Evolutionary conservation across 495 filamentous ascomycete species (phyloP).

Genomic region (Xylaria intraflava): DNA sequence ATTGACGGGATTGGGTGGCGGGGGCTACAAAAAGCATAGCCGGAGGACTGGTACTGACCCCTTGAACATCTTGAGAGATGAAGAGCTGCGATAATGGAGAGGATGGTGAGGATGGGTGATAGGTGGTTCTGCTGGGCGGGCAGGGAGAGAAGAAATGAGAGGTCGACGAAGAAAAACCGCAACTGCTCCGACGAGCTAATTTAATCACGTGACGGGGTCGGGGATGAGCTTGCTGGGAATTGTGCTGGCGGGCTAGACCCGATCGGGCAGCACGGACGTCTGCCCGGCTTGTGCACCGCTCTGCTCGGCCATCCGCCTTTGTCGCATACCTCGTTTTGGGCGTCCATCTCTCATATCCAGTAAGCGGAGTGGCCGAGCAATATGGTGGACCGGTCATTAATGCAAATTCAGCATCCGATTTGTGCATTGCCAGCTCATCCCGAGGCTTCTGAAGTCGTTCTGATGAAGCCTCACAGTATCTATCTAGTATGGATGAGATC

Average conservation of each 20-base stretch:
- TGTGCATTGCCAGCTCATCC: too few species aligned
- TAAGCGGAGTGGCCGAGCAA: too few species aligned
- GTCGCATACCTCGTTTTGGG: too few species aligned
- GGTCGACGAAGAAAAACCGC: constrained; percentile 25
- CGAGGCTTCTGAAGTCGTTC: too few species aligned
- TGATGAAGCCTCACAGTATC: too few species aligned
- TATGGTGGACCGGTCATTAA: too few species aligned
- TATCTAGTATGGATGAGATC: too few species aligned
- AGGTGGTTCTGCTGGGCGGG: constrained; percentile 23
- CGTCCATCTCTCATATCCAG: too few species aligned
- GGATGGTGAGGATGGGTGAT: constrained; percentile 38
- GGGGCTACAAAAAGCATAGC: constrained; percentile 2
- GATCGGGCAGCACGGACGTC: neutral
- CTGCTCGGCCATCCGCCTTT: too few species aligned
- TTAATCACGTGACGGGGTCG: constrained; percentile 6
- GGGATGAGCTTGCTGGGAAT: neutral
- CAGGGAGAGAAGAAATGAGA: constrained; percentile 27
- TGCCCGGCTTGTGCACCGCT: too few species aligned
- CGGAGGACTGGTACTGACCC: constrained; percentile 52
- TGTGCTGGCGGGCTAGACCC: neutral
- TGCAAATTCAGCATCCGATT: too few species aligned
- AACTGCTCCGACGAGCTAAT: constrained; percentile 9
- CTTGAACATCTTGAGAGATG: constrained; percentile 77
- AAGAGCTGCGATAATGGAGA: constrained; percentile 41
- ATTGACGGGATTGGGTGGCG: constrained; percentile 1